Base-by-base conservation (phyloP, 2,329 filamentous ascomycete genomes). In the Alternaria triticimaculans region DNA sequence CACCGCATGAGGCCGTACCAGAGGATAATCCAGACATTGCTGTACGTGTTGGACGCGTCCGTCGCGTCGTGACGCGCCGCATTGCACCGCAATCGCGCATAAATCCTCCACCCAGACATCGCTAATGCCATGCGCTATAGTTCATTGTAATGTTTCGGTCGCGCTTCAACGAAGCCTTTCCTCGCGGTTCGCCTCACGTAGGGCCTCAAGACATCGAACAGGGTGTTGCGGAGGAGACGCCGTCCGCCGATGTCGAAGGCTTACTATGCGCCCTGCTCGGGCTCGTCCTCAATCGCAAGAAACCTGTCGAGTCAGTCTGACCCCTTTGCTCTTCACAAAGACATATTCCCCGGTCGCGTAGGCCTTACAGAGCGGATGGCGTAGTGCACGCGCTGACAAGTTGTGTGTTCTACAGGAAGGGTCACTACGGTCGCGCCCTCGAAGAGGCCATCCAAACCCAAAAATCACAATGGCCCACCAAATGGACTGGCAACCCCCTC, bases 91-190 rank as follows among this genome's bases (percentile, higher is more conserved):
- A 58, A 25, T 61, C 55, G 49, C 64, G 70, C 71, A 67, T 74
- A 72, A 68, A 72, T 56, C 63, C 63, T 70, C 65, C 72, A 66
- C 18, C 66, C 62, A 61, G 71, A 28, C 54, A 56, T 48, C 44
- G 73, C 77, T 80, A 74, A 80, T 66, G 60, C 70, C 76, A 72
- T 72, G 71, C 64, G 28, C 46, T 54, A 55, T 60, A 97, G 93
- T 97, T 99, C 82, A 92, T 99, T 81, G 93, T 98, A 71, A 97
- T 97, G 93, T 99, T 98, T 82, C 90, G 95, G 80, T 92, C 92
- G 81, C 93, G 96, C 76, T 98, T 99, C 81, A 90, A 87, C 82
- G 94, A 97, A 64, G 91, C 89, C 64, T 96, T 99, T 71, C 91
- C 94, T 51, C 91, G 94, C 80, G 96, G 93, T 30, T 86, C 97